Conservation (phyloP, 2,329 filamentous ascomycete genomes). For the Diaporthe longicolla region DNA sequence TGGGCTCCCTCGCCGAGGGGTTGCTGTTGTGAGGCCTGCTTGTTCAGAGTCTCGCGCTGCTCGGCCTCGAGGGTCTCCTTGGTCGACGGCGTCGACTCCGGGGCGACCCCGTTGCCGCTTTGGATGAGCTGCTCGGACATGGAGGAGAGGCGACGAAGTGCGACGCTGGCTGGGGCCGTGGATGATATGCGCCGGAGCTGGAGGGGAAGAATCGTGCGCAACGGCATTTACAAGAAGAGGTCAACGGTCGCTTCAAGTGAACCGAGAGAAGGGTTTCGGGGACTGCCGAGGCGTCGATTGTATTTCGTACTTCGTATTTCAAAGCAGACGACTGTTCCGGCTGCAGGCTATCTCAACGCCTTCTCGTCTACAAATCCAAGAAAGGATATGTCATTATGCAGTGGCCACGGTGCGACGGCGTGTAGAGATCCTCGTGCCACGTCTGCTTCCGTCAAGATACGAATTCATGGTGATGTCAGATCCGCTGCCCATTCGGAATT, state of each 20-base stretch:
- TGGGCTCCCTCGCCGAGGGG: slow-evolving; percentile 51
- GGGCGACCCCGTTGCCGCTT: slow-evolving; percentile 35
- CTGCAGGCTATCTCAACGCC: neutral
- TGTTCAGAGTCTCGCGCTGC: slow-evolving; percentile 31
- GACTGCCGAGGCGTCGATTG: neutral
- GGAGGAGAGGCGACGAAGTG: slow-evolving; percentile 31
- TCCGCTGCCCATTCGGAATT: neutral
- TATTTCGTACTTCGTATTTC: slow-evolving; percentile 21
- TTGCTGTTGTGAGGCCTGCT: slow-evolving; percentile 36
- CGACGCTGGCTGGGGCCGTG: neutral
- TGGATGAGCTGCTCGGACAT: slow-evolving; percentile 40
- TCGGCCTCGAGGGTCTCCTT: slow-evolving; percentile 25
- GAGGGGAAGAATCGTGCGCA: slow-evolving; percentile 33
- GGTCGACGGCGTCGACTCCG: slow-evolving; percentile 15
- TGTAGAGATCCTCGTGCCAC: slow-evolving; percentile 15
- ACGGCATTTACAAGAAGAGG: slow-evolving; percentile 32
- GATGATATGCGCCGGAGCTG: slow-evolving; percentile 34
- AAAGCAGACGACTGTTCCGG: neutral
- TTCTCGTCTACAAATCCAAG: neutral
- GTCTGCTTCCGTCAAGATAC: neutral
- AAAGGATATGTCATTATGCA: slow-evolving; percentile 2
- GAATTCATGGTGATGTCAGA: slow-evolving; percentile 29
- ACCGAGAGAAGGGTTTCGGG: neutral
- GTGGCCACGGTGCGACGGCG: slow-evolving; percentile 1
- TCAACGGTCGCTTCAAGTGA: neutral